A percentile compares a stretch with the other conserved stretches of the same genome.
Conservation (phyloP, 495 filamentous ascomycete species). For the Immersiella caudata region DNA sequence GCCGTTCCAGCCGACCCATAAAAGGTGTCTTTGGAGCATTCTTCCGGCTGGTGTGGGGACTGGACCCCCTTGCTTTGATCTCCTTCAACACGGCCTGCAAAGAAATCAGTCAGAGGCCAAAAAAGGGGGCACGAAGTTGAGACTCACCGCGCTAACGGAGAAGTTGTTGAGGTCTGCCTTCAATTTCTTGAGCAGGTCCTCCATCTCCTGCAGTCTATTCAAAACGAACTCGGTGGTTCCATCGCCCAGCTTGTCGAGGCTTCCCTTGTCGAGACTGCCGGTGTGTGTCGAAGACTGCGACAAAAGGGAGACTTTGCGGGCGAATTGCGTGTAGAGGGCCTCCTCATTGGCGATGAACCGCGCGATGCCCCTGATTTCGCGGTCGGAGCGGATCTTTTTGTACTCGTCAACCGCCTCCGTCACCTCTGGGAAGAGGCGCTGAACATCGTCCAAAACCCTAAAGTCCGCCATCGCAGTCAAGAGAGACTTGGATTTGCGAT, state of each 20-base stretch:
- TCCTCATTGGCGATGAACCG: slow-evolving; percentile 7
- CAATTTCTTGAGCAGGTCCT: neutral
- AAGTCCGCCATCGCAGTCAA: slow-evolving; percentile 7
- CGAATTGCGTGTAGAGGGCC: slow-evolving; percentile 12
- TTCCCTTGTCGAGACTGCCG: slow-evolving; percentile 6
- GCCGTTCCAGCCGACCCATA: slow-evolving; percentile 6
- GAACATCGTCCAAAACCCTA: slow-evolving; percentile 11
- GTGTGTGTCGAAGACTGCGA: neutral
- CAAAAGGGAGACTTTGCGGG: slow-evolving; percentile 3
- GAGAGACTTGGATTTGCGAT: neutral
- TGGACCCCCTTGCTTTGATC: neutral
- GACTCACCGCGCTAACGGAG: neutral
- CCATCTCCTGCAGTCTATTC: neutral
- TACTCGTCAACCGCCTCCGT: neutral
- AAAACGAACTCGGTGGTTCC: neutral
- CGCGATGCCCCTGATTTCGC: slow-evolving; percentile 1
- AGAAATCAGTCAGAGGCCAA: neutral
- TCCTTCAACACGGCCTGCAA: neutral
- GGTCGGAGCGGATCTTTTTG: slow-evolving; percentile 1
- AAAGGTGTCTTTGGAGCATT: neutral
- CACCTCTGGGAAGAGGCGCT: slow-evolving; percentile 12
- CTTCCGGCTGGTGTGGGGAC: neutral
- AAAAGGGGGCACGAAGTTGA: neutral
- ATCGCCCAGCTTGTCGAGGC: slow-evolving; percentile 1
- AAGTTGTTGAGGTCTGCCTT: neutral